Percentiles rank a stretch among this genome's conserved stretches.
These are phyloP conservation scores for Scheffersomyces lignicola DNA, from an alignment of 1,139 yeast species.

Conservation along the genomic window DNA sequence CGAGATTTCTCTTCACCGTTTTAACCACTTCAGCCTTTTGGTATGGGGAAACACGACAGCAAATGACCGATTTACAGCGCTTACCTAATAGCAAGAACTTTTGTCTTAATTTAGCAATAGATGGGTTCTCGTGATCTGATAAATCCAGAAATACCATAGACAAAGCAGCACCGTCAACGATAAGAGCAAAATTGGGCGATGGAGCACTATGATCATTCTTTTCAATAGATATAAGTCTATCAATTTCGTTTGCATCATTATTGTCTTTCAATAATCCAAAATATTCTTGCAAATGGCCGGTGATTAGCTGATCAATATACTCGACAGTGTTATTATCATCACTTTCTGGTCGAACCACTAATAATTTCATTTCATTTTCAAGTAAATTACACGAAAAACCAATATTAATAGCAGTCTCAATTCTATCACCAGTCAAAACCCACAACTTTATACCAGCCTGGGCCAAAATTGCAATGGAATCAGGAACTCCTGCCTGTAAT, in stretches of 20 bases:
- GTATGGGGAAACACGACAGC: slow-evolving; percentile 67
- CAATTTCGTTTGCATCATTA: slow-evolving; percentile 21
- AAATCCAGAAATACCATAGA: slow-evolving; percentile 36
- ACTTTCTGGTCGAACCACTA: slow-evolving; percentile 57
- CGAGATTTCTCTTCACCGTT: slow-evolving; percentile 49
- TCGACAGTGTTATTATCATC: slow-evolving; percentile 17
- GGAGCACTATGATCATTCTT: slow-evolving; percentile 54
- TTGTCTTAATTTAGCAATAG: slow-evolving; percentile 21
- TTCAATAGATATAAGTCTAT: slow-evolving; percentile 40
- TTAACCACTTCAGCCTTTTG: slow-evolving; percentile 61
- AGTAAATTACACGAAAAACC: slow-evolving; percentile 94
- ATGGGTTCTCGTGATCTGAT: slow-evolving; percentile 17
- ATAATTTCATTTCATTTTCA: slow-evolving; percentile 81
- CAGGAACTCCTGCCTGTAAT: slow-evolving; percentile 95
- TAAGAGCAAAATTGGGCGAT: slow-evolving; percentile 43
- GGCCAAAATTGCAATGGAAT: slow-evolving; percentile 78
- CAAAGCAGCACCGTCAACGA: slow-evolving; percentile 59
- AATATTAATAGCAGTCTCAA: slow-evolving; percentile 96
- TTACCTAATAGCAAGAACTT: slow-evolving; percentile 58
- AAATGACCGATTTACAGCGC: slow-evolving; percentile 59
- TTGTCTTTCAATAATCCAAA: slow-evolving; percentile 31
- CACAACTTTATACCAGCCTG: slow-evolving; percentile 94
- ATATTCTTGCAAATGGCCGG: slow-evolving; percentile 40
- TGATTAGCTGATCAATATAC: slow-evolving; percentile 34
- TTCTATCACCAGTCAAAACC: slow-evolving; percentile 97